Evolutionary conservation across 805 yeast genomes (phyloP), one percentile per base, ranked within the genome.

Genomic region (Torulaspora delbrueckii): DNA sequence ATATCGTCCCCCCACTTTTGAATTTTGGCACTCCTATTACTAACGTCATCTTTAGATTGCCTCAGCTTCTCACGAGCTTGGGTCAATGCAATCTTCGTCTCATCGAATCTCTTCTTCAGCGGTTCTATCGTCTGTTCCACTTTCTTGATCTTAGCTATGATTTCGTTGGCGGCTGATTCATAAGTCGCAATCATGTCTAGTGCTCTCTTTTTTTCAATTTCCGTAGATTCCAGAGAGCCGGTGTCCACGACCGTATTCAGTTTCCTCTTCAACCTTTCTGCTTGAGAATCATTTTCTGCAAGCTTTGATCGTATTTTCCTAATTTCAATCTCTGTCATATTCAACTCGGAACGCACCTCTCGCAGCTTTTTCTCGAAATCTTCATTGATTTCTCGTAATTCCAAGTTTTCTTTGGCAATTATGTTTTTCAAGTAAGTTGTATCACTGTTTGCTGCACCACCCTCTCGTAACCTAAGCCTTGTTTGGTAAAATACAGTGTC

Each of bases 401-500:
- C 60, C 1, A 31, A 16, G 3, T 18, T 41, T 18, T 57, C 62
- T 26, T 55, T 54, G 2, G 41, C 24, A 14, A 64, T 55, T 25
- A 55, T 45, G 14, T 56, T 56, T 37, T 48, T 43, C 8, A 65
- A 38, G 43, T 55, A 62, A 2, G 45, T 36, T 2, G 40, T 37
- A n/a, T 51, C 55, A 37, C 58, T 55, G 5, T 56, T 59, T 3
- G 54, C 37, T 2, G 59, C 45, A 8, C 56, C 38, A 5, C 57
- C 53, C 8, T 56, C 47, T 36, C 52, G 62, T 24, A 62, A 35
- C 24, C 47, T 50, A 14, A 55, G 45, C 28, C 48, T 55, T 7
- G 54, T 46, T 39, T 61, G 61, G 50, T 75, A 80, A 45, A 63
- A 65, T 2, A 82, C 62, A 0, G 88, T 84, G 59, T 82, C 83